These are phyloP conservation scores for Phytopythium montanum DNA, from an alignment of 352 stramenopile species.

Conservation along the genomic window DNA sequence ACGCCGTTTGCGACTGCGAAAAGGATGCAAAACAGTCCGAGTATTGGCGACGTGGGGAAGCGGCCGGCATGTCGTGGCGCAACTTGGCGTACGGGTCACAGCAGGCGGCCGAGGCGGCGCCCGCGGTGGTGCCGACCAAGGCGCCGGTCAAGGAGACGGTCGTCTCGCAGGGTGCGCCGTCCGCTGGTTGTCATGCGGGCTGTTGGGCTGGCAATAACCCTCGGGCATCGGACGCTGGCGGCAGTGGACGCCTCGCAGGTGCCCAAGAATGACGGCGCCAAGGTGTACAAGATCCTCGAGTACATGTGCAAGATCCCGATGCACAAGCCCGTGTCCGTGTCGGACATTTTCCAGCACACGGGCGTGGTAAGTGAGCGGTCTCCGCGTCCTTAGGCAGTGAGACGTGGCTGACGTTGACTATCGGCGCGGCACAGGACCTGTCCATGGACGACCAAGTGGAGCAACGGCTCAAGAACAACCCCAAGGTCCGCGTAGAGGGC, in stretches of 20 bases:
- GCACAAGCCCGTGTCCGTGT: conserved; percentile 65
- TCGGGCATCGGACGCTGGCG: background rate
- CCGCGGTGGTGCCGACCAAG: conserved; percentile 57
- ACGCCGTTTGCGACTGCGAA: background rate
- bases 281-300: conserved; percentile 87
- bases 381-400: background rate
- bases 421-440: conserved; percentile 39
- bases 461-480: conserved; percentile 84
- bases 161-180: conserved; percentile 45
- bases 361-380: conserved; percentile 53
- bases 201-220: background rate
- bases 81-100: conserved; percentile 84
- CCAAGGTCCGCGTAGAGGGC: conserved; percentile 73
- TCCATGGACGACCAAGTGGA: conserved; percentile 82
- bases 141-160: conserved; percentile 43
- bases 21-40: too few relatives aligned
- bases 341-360: conserved; percentile 80
- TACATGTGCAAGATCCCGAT: conserved; percentile 80
- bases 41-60: too few relatives aligned
- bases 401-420: background rate
- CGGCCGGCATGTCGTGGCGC: conserved; percentile 49
- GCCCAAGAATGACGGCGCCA: conserved; percentile 82
- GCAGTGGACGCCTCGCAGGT: conserved; percentile 74
- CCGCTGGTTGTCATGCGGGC: conserved; percentile 2
- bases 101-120: conserved; percentile 58